Evolutionary conservation across 345 rosid species (phyloP), one percentile per base, ranked within the genome.

Genomic region (Rhizophora mangle): DNA sequence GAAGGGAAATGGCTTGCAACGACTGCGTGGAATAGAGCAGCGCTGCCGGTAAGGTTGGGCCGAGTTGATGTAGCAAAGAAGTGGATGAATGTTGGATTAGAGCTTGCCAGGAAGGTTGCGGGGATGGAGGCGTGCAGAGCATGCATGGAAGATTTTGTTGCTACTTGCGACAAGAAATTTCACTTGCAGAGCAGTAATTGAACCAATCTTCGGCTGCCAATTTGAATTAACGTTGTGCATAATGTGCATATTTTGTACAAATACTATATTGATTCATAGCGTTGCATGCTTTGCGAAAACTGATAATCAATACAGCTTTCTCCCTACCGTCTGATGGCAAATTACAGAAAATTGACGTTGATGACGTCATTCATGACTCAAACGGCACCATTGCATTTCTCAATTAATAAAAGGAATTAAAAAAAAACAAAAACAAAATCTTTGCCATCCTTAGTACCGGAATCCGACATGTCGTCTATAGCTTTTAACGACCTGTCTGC

Each of bases 1-100:
- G 98, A 92, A 81, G 96, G 92, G 4, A 95, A 90, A 85, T 95
- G 99, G 99, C 93, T 88, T 2, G 96, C 86, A n/a, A 90, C 81
- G 84, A 86, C 96, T 20, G 96, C 99, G 0, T 95, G 97, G 99
- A 95, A 95, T 70, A 80, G 97, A 54, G 96, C 96, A 49, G 84
- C 92, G 16, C 56, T 92, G 55, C 96, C 99, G 0, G 81, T 90
- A 74, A 85, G 83, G 80, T 69, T 90, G 21, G 96, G 96, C 64
- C 86, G 76, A 73, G 65, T 83, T 66, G 92, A 89, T 66, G 78
- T 57, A 1, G 97, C 92, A 36, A 90, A 80, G 73, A 88, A 83
- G 75, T 95, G 97, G 97, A 78, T 90, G 91, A 79, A 74, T 37
- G 67, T 83, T 6, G 97, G 88, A 26, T 56, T 90, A 72, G 93